Percentiles rank a stretch among this genome's conserved stretches.
These are phyloP conservation scores for Vigna hirtella DNA, from an alignment of 306 rosid genomes.

Conservation along the genomic window DNA sequence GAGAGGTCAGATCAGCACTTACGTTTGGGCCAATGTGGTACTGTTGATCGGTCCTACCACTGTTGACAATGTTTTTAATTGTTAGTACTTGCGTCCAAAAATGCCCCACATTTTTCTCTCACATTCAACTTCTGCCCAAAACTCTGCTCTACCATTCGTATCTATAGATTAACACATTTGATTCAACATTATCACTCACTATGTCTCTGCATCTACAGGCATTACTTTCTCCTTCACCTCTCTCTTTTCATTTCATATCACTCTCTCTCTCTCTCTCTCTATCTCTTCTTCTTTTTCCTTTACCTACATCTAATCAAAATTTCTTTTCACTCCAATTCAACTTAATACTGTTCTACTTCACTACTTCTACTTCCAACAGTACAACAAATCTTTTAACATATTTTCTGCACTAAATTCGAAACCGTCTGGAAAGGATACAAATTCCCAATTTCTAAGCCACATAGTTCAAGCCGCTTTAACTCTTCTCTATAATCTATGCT, in stretches of 20 bases:
- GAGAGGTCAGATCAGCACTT: slow-evolving; percentile 33
- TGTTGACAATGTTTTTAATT: slow-evolving; percentile 20
- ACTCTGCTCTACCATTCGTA: slow-evolving; percentile 37
- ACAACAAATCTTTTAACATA: neutral
- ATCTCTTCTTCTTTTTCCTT: neutral
- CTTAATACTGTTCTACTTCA: no score
- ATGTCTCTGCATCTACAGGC: slow-evolving; percentile 51
- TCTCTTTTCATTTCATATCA: slow-evolving; percentile 42
- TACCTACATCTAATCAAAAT: neutral
- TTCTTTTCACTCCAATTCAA: neutral
- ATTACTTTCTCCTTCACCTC: slow-evolving; percentile 36
- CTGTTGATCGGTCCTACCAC: slow-evolving; percentile 36
- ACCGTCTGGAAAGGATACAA: neutral
- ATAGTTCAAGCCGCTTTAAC: neutral
- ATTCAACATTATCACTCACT: slow-evolving; percentile 48
- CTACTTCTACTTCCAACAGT: neutral
- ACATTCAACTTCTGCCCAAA: neutral
- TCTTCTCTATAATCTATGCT: neutral
- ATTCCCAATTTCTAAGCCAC: neutral
- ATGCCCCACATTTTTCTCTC: slow-evolving; percentile 16
- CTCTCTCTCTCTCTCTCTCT: neutral
- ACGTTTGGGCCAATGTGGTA: slow-evolving; percentile 28
- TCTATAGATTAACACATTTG: slow-evolving; percentile 29
- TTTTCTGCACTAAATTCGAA: neutral
- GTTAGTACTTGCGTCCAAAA: slow-evolving; percentile 23